Conservation (phyloP, 2,329 filamentous ascomycete species). For the Microthyrium microscopicum region DNA sequence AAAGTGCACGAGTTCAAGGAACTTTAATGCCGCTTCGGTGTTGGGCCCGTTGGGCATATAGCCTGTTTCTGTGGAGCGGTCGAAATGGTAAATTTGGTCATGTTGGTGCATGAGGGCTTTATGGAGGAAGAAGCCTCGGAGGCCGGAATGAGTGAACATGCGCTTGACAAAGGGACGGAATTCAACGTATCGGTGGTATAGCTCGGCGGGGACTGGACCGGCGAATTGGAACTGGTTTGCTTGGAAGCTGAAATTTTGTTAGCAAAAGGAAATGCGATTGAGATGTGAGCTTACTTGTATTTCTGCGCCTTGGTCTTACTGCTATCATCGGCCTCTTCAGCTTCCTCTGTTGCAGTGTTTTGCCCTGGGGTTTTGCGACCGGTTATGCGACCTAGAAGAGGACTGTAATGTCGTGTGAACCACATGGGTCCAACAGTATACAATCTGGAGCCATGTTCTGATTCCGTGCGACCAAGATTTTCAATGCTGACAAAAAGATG, state of each 20-base stretch:
- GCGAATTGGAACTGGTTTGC: slow-evolving; percentile 77
- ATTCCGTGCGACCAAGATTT: slow-evolving; percentile 54
- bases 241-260: slow-evolving; percentile 50
- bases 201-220: slow-evolving; percentile 60
- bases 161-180: slow-evolving; percentile 78
- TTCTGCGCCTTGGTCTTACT: slow-evolving; percentile 42
- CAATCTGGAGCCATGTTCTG: slow-evolving; percentile 40
- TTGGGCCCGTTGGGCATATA: slow-evolving; percentile 42
- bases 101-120: slow-evolving; percentile 84
- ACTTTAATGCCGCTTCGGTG: slow-evolving; percentile 56
- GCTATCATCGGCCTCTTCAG: slow-evolving; percentile 16
- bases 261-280: neutral
- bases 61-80: slow-evolving; percentile 58
- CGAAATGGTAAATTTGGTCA: slow-evolving; percentile 74
- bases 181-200: slow-evolving; percentile 88
- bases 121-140: slow-evolving; percentile 67
- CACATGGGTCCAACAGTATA: slow-evolving; percentile 65
- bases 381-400: slow-evolving; percentile 68
- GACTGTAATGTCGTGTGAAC: slow-evolving; percentile 75
- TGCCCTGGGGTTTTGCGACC: slow-evolving; percentile 48
- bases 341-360: slow-evolving; percentile 35
- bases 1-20: slow-evolving; percentile 73
- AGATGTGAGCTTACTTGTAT: slow-evolving; percentile 48
- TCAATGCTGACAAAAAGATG: slow-evolving; percentile 57
- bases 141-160: slow-evolving; percentile 67